These are phyloP conservation scores for Abelmoschus esculentus DNA, from an alignment of 345 rosid species.

Conservation along the genomic window DNA sequence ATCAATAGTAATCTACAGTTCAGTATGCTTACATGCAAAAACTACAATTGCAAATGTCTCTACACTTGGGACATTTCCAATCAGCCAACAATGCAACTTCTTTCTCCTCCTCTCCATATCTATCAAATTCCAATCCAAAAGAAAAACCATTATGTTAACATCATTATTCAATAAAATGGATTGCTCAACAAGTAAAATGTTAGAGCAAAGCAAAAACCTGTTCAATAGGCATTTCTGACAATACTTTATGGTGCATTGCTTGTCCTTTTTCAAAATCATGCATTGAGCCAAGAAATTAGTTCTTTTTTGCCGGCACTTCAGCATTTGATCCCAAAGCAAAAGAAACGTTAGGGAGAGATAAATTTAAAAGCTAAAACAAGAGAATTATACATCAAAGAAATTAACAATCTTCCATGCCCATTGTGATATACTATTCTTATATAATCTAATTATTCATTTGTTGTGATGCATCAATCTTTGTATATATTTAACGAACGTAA, in stretches of 20 bases:
- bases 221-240: slow-evolving; percentile 65
- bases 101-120: slow-evolving; percentile 68
- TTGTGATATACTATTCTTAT: too few relatives aligned
- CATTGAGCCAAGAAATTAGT: slow-evolving; percentile 45
- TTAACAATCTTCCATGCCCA: too few relatives aligned
- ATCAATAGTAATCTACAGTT: neutral
- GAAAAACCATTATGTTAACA: neutral
- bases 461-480: neutral
- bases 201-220: slow-evolving; percentile 36
- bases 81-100: slow-evolving; percentile 34
- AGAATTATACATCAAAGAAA: neutral
- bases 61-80: slow-evolving; percentile 84
- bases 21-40: slow-evolving; percentile 50
- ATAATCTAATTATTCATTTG: too few relatives aligned
- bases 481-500: too few relatives aligned
- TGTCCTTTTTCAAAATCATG: slow-evolving; percentile 28
- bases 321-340: slow-evolving; percentile 13
- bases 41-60: slow-evolving; percentile 81
- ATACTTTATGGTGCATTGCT: slow-evolving; percentile 40
- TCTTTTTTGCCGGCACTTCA: slow-evolving; percentile 81
- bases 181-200: neutral
- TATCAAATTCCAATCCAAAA: slow-evolving; percentile 19
- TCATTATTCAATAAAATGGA: neutral
- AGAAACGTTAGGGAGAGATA: neutral
- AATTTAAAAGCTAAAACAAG: neutral